Evolutionary conservation across 1,284 basidiomycete species (phyloP), one percentile per base, ranked within the genome.

Genomic region (Pascua sp.): DNA sequence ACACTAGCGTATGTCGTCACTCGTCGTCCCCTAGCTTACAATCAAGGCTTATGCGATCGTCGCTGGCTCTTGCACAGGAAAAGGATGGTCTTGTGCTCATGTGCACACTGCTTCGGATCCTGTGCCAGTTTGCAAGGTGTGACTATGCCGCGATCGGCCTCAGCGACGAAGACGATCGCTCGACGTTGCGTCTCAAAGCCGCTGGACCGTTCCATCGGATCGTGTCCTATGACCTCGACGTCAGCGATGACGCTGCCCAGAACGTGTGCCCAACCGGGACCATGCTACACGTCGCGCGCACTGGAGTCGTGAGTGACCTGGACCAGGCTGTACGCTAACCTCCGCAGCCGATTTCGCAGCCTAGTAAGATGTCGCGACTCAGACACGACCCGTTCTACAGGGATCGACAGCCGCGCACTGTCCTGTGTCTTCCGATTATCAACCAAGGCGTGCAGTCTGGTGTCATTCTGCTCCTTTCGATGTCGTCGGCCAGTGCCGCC

Each of bases 61-160:
- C 71, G 3, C 57, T 75, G 1, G 63, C 67, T 0, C 59, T 75
- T 1, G 73, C 73, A 0, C 63, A 63, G 42, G 68, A 73, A 46
- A 63, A 66, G 49, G 69, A 75, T 52, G 68, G 68, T 3, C 56
- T 66, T 11, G 61, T 67, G 8, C 52, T 72, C 10, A 56, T 72
- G 17, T 65, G 65, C 49, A 67, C 68, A 0, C 53, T 75, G 8
- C 60, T 73, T 32, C 58, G 65, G 10, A 68, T 69, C 2, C 57
- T 72, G 24, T 69, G 67, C 45, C 70, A 75, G 57, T 68, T 70
- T 40, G 51, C 62, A 13, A 64, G 68, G 17, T 66, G 68, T 47
- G 70, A 71, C 43, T 75, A 65, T 52, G 71, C 69, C 4, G 73
- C 73, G 0, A 68, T 73, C 10, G 70, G 65, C 0, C 58, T 73